These are phyloP conservation scores for Plantago major DNA, from an alignment of 257 asterid genomes.

Conservation along the genomic window DNA sequence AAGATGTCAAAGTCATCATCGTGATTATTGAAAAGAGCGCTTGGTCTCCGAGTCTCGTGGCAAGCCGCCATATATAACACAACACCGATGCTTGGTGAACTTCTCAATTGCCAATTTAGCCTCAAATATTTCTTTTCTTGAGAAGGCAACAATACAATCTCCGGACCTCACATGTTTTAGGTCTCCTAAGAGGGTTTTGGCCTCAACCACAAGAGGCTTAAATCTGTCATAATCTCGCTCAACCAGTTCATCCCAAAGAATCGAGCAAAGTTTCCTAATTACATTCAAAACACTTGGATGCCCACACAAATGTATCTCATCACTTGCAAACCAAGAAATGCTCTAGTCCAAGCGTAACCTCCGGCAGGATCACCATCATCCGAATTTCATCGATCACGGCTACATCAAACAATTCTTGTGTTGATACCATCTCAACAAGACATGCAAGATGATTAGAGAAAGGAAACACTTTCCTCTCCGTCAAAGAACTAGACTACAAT, in stretches of 20 bases:
- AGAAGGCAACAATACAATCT: constrained; percentile 93
- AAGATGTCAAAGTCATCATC: constrained; percentile 66
- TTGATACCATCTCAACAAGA: constrained; percentile 94
- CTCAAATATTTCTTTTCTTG: constrained; percentile 90
- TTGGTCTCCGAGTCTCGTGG: constrained; percentile 98
- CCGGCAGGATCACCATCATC: constrained; percentile 84
- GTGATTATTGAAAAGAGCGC: constrained; percentile 75
- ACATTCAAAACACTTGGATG: constrained; percentile 86
- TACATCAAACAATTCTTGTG: constrained; percentile 75
- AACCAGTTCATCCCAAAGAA: constrained; percentile 80
- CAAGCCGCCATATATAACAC: constrained; percentile 89
- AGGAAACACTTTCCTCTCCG: constrained; percentile 80
- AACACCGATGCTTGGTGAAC: constrained; percentile 73
- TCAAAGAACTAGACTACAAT: constrained; percentile 85
- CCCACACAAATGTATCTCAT: constrained; percentile 94
- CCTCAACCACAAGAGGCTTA: constrained; percentile 90
- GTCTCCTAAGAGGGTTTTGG: constrained; percentile 85
- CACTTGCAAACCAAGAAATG: constrained; percentile 86
- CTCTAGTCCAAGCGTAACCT: constrained; percentile 95
- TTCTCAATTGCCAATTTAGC: constrained; percentile 87
- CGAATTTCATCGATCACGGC: constrained; percentile 95
- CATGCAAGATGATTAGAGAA: constrained; percentile 94
- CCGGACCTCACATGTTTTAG: constrained; percentile 75
- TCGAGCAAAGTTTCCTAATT: constrained; percentile 60
- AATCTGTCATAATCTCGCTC: constrained; percentile 77